phyloP scores from a whole-genome alignment of 306 rosid genomes.

The Sphenostylis stenocarpa region DNA sequence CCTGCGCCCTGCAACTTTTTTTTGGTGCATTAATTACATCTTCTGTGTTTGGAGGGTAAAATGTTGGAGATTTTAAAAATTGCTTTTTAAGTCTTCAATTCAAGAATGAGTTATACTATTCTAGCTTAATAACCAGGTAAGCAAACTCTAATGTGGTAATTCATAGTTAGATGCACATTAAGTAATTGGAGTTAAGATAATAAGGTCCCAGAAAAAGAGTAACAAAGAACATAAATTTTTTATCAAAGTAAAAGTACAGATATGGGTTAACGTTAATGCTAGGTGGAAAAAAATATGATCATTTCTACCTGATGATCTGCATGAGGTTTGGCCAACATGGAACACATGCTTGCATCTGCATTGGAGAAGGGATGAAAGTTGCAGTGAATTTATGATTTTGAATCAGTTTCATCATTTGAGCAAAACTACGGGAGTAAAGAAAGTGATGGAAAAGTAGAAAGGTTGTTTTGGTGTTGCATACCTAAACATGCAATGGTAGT shows the following conservation, averaged over 20 bases:
- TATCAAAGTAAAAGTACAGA: neutral
- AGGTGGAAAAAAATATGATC: neutral
- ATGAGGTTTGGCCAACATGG: slow-evolving; percentile 37
- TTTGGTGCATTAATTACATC: slow-evolving; percentile 21
- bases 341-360: slow-evolving; percentile 48
- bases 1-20: slow-evolving; percentile 10
- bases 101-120: neutral
- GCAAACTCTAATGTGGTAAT: neutral
- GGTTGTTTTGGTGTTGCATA: slow-evolving; percentile 26
- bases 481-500: slow-evolving; percentile 50
- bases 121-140: neutral
- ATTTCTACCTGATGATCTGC: slow-evolving; percentile 55
- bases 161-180: slow-evolving; percentile 19
- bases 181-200: neutral
- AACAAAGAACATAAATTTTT: neutral
- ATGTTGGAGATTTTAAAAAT: neutral
- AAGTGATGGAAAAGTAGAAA: neutral
- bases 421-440: neutral
- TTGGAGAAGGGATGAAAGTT: neutral
- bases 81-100: neutral
- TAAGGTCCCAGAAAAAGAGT: neutral
- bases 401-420: neutral
- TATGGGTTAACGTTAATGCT: neutral
- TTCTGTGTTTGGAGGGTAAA: slow-evolving; percentile 6
- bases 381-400: neutral